Evolutionary conservation across 176 grass and related monocot species (phyloP), one percentile per base, ranked within the genome.

Genomic region (Calamus simplicifolius): DNA sequence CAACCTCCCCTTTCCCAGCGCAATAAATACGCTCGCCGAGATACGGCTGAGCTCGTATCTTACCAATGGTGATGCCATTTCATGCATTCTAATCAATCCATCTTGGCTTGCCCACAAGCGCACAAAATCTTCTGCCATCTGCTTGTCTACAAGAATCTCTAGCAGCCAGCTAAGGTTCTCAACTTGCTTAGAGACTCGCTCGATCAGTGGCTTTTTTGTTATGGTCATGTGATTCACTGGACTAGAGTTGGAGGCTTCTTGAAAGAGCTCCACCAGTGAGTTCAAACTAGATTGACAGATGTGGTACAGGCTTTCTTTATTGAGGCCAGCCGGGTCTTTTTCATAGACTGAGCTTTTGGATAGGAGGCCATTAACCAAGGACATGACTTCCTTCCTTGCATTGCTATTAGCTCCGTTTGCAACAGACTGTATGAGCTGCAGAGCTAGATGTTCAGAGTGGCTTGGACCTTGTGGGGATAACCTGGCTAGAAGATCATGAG

Each of bases 131-230:
- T 91, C 92, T 25, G 92, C 86, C 72, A 91, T 91, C 1, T 88
- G 75, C 57, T 80, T 82, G 52, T 85, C 75, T 16, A 85, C 52
- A 26, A 97, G 79, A 48, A 97, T 91, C 59, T 97, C 75, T 0
- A 97, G 76, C 18, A 97, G 67, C 92, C 92, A 97, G 13, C 51
- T 91, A 52, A 91, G 81, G 68, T 88, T 97, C 48, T 88, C 92
- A 1, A 78, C 80, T 80, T 97, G 84, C 63, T 79, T 80, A 69
- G 78, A 80, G n/a, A 91, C 31, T 19, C 75, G 77, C 69, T 91
- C 81, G 0, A 91, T 73, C 75, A 85, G 82, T 51, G 92, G 87
- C 18, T 73, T 97, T 2, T 18, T 63, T 58, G 27, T 25, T 62
- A 19, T 74, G 27, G 18, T 25, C 18, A 13, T n/a, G 2, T 50